Conservation (phyloP, 2,329 filamentous ascomycete genomes). For the Verticillium alfalfae region DNA sequence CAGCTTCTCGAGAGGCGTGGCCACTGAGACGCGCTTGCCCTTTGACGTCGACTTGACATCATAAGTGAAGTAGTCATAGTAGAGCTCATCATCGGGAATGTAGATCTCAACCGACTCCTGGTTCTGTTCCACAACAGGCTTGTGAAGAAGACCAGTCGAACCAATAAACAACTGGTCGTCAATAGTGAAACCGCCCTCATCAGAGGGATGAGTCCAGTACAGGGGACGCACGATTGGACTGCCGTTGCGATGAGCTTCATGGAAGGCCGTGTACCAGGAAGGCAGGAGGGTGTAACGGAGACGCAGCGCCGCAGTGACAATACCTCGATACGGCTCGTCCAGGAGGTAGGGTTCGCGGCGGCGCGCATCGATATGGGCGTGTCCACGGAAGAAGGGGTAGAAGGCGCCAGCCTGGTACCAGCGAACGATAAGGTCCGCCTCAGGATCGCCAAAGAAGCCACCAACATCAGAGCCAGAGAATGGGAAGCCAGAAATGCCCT, state of each 20-base stretch:
- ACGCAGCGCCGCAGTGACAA: slow-evolving; percentile 82
- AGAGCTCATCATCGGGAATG: slow-evolving; percentile 80
- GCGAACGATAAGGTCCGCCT: slow-evolving; percentile 81
- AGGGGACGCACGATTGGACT: slow-evolving; percentile 87
- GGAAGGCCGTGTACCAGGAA: slow-evolving; percentile 96
- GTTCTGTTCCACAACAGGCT: slow-evolving; percentile 79
- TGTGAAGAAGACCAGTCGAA: slow-evolving; percentile 81
- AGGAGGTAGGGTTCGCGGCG: slow-evolving; percentile 88
- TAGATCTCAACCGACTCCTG: slow-evolving; percentile 72
- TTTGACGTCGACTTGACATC: slow-evolving; percentile 63
- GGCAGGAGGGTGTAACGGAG: slow-evolving; percentile 86
- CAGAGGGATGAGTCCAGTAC: slow-evolving; percentile 83
- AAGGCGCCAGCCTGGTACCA: slow-evolving; percentile 98
- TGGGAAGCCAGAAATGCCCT: slow-evolving; percentile 88
- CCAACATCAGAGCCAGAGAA: slow-evolving; percentile 95
- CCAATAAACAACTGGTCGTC: slow-evolving; percentile 94
- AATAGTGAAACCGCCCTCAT: slow-evolving; percentile 80
- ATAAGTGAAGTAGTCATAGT: slow-evolving; percentile 95
- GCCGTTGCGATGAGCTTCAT: slow-evolving; percentile 75
- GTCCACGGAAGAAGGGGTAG: slow-evolving; percentile 96
- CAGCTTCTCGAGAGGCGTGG: slow-evolving; percentile 78
- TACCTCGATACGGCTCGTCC: slow-evolving; percentile 76
- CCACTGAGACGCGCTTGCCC: slow-evolving; percentile 63
- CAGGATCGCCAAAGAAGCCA: slow-evolving; percentile 96
- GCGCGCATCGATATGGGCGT: slow-evolving; percentile 94